phyloP scores from a whole-genome alignment of 2,329 filamentous ascomycete genomes.

The Paraconiothyrium sp. region DNA sequence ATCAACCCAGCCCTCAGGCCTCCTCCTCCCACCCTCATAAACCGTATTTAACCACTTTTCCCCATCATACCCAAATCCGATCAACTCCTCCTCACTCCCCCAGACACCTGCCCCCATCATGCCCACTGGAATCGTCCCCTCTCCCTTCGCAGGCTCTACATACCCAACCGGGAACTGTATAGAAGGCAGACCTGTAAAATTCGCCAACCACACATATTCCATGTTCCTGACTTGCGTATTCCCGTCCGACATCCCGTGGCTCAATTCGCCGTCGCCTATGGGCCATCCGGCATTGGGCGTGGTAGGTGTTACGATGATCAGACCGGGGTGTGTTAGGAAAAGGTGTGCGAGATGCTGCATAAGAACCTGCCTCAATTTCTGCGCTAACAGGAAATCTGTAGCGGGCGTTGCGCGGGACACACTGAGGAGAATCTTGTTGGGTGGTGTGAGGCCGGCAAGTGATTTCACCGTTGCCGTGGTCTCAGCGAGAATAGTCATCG shows the following conservation, averaged over 20 bases:
- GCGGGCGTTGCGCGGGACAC: constrained; percentile 72
- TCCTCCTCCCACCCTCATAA: constrained; percentile 44
- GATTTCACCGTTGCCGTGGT: constrained; percentile 62
- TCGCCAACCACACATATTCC: constrained; percentile 87
- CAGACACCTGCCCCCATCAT: constrained; percentile 65
- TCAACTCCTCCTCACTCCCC: constrained; percentile 62
- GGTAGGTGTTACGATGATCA: constrained; percentile 83
- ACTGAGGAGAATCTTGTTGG: constrained; percentile 75
- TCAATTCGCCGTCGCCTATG: constrained; percentile 70
- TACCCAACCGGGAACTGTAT: constrained; percentile 81
- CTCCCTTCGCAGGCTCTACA: constrained; percentile 63
- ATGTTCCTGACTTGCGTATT: constrained; percentile 80
- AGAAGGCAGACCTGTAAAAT: constrained; percentile 80
- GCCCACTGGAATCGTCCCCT: constrained; percentile 65
- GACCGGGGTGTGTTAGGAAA: constrained; percentile 74
- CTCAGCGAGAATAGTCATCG: constrained; percentile 79
- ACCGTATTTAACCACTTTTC: constrained; percentile 57
- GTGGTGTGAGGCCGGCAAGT: constrained; percentile 67
- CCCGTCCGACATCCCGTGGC: constrained; percentile 74
- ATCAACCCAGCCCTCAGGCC: constrained; percentile 52
- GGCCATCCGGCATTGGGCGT: constrained; percentile 80
- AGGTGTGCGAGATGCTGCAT: constrained; percentile 81
- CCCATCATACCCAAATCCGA: constrained; percentile 63
- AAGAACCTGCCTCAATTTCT: constrained; percentile 76
- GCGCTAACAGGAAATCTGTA: constrained; percentile 75